These are phyloP conservation scores for Pseudogymnoascus sp. DNA, from an alignment of 2,329 filamentous ascomycete species.

Conservation along the genomic window DNA sequence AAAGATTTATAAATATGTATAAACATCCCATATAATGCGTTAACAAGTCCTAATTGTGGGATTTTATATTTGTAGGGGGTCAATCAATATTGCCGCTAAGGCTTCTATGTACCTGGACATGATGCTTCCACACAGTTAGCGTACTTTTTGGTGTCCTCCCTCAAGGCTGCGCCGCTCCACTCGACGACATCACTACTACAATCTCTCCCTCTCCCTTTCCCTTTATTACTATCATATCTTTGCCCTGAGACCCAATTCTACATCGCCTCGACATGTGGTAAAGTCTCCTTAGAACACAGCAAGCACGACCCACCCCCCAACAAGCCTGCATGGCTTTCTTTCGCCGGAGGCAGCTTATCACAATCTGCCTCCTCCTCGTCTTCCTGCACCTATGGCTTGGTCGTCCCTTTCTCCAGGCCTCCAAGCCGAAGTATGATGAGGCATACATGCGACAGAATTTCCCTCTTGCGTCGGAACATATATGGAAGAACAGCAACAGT, in stretches of 20 bases:
- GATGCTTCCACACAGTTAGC: not conserved
- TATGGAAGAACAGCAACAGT: not conserved
- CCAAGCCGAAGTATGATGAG: not conserved
- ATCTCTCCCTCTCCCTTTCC: not conserved
- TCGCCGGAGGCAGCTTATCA: not conserved
- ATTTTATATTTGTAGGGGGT: not conserved
- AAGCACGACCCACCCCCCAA: not conserved
- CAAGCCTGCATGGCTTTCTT: not conserved
- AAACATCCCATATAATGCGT: not conserved
- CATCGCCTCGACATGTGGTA: not conserved
- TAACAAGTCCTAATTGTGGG: not conserved
- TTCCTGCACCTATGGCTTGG: conserved; percentile 6
- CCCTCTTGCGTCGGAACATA: not conserved
- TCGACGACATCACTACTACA: not conserved
- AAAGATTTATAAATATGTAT: too few species aligned
- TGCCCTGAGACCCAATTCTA: not conserved
- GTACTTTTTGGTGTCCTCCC: not conserved
- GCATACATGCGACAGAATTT: not conserved
- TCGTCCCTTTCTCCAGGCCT: not conserved
- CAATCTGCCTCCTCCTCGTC: not conserved
- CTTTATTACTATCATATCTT: not conserved
- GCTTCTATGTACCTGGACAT: not conserved
- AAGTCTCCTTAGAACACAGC: not conserved
- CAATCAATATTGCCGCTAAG: not conserved
- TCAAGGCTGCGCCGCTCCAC: not conserved